These are phyloP conservation scores for Fusarium sp. DNA, from an alignment of 2,329 filamentous ascomycete genomes.

Conservation along the genomic window DNA sequence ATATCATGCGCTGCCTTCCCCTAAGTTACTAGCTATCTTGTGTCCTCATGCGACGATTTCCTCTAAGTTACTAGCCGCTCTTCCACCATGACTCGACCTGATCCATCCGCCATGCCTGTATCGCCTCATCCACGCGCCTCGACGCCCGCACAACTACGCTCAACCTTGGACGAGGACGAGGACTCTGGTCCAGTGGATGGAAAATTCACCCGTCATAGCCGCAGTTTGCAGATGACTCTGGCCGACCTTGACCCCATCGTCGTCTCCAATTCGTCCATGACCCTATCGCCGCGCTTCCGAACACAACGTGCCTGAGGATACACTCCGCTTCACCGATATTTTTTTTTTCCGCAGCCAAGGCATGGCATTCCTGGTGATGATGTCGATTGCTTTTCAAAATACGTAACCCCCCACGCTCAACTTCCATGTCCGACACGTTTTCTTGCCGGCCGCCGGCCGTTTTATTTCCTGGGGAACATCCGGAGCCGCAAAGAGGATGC, in stretches of 20 bases:
- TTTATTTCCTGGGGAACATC: conserved; percentile 35
- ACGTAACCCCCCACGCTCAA: conserved; percentile 2
- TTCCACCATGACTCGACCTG: conserved; percentile 9
- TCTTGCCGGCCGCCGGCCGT: conserved; percentile 2
- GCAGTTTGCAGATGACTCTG: background rate
- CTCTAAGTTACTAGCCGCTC: conserved; percentile 37
- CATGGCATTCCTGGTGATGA: background rate
- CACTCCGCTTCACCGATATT: conserved; percentile 3
- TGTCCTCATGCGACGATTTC: conserved; percentile 21
- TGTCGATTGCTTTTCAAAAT: background rate
- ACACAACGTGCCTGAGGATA: background rate
- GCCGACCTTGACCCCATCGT: background rate
- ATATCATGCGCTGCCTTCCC: conserved; percentile 16
- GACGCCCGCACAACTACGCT: conserved; percentile 29
- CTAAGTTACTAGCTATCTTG: conserved; percentile 19
- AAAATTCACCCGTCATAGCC: conserved; percentile 1
- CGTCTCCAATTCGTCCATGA: background rate
- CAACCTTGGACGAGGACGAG: background rate
- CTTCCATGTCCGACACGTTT: background rate
- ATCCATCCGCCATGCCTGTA: conserved; percentile 8
- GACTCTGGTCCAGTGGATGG: background rate
- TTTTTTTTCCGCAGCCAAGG: background rate
- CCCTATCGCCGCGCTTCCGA: conserved; percentile 4
- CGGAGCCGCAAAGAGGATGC: conserved; percentile 23
- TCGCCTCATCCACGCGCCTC: conserved; percentile 17